A percentile compares a stretch with the other conserved stretches of the same genome.
Conservation (phyloP, 257 asterid genomes). For the Knoxia roxburghii region DNA sequence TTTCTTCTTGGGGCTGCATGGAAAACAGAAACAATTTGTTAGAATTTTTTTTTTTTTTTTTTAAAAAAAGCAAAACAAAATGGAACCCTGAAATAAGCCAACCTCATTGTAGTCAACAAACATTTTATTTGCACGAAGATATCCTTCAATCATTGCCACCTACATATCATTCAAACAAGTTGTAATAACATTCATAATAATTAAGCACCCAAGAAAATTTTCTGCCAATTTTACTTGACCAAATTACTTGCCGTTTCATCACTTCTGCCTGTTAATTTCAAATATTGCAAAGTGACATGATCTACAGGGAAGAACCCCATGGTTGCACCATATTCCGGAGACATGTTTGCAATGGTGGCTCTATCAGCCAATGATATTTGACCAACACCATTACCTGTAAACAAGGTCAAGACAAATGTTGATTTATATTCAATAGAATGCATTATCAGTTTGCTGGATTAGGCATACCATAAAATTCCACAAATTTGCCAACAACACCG, state of each 20-base stretch:
- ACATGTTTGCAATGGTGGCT: constrained; percentile 97
- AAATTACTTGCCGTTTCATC: constrained; percentile 72
- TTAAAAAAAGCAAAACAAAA: neutral
- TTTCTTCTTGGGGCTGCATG: constrained; percentile 79
- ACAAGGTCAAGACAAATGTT: constrained; percentile 11
- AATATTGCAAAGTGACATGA: constrained; percentile 78
- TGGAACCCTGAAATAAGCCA: constrained; percentile 3
- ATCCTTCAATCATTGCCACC: constrained; percentile 94
- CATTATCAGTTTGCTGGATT: neutral
- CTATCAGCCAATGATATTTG: constrained; percentile 91
- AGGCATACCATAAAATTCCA: constrained; percentile 39
- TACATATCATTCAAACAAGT: constrained; percentile 19
- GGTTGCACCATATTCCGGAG: constrained; percentile 98
- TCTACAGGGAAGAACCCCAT: constrained; percentile 99
- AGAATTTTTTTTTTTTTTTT: neutral
- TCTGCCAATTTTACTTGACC: neutral
- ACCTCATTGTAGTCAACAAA: constrained; percentile 90
- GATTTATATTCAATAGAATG: constrained; percentile 1
- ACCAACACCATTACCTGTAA: constrained; percentile 76
- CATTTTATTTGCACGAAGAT: constrained; percentile 90
- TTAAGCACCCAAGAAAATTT: neutral
- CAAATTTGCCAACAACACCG: constrained; percentile 91
- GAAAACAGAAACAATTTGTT: neutral
- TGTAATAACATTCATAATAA: neutral
- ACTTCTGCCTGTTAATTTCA: constrained; percentile 89